These are phyloP conservation scores for Exophiala sp. DNA, from an alignment of 2,329 filamentous ascomycete species.

Conservation along the genomic window DNA sequence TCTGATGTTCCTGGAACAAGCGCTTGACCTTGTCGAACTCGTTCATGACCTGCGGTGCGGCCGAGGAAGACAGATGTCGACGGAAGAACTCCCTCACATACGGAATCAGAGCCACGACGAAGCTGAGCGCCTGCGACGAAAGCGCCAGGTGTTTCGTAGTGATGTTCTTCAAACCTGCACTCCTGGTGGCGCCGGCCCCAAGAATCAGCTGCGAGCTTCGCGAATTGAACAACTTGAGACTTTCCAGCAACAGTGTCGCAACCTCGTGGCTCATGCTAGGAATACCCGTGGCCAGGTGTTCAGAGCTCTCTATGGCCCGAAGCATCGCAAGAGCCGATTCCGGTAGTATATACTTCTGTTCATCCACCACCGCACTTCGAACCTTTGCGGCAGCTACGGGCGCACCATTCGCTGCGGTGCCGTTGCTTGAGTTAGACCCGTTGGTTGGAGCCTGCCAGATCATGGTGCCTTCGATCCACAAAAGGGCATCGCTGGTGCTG, in stretches of 20 bases:
- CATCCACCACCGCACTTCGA: conserved; percentile 70
- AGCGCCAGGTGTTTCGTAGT: conserved; percentile 91
- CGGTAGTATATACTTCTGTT: conserved; percentile 78
- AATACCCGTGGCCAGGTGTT: conserved; percentile 75
- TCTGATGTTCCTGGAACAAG: conserved; percentile 80
- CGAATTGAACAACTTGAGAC: conserved; percentile 90
- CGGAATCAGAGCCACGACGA: conserved; percentile 79
- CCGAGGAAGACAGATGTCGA: conserved; percentile 55
- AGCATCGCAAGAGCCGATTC: conserved; percentile 77
- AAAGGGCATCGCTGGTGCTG: conserved; percentile 53
- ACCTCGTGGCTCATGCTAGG: conserved; percentile 85
- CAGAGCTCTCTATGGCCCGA: conserved; percentile 71
- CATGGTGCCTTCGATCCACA: conserved; percentile 48
- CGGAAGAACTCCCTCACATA: conserved; percentile 88
- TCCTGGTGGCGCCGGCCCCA: conserved; percentile 82
- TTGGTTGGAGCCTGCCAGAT: conserved; percentile 43
- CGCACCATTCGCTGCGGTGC: conserved; percentile 15
- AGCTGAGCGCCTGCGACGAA: conserved; percentile 80
- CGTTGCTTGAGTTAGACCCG: conserved; percentile 26
- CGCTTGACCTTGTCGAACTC: conserved; percentile 87
- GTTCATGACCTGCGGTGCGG: conserved; percentile 55
- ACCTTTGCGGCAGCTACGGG: conserved; percentile 50
- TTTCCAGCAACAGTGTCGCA: conserved; percentile 68
- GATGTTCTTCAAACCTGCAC: conserved; percentile 89
- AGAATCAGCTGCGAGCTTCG: conserved; percentile 94